Evolutionary conservation across 805 yeast species (phyloP).

Genomic region (Wickerhamiella slavikovae): DNA sequence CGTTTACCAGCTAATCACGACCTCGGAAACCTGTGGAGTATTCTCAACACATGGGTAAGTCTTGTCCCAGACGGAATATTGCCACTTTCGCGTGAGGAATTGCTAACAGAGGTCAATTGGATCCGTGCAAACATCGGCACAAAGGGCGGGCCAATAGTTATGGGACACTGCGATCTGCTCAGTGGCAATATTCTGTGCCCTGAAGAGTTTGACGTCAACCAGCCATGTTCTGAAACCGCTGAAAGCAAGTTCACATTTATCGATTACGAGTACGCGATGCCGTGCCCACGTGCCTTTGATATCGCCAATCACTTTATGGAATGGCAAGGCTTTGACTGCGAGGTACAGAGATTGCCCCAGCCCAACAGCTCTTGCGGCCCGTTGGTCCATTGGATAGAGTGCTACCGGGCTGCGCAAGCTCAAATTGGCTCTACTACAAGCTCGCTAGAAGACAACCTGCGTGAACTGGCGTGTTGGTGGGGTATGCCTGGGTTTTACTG

Average conservation of each 20-base stretch:
- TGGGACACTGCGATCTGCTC: constrained; percentile 51
- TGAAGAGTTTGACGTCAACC: constrained; percentile 6
- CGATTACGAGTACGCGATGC: constrained; percentile 54
- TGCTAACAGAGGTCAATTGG: constrained; percentile 37
- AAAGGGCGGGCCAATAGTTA: constrained; percentile 31
- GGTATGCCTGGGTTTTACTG: constrained; percentile 72
- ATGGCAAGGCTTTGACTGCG: constrained; percentile 70
- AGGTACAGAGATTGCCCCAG: constrained; percentile 33
- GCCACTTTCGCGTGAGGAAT: constrained; percentile 20
- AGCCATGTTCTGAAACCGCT: too few species aligned
- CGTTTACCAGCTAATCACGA: constrained; percentile 13
- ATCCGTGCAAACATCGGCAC: constrained; percentile 21
- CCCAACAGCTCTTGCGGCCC: constrained; percentile 25
- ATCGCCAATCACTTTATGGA: constrained; percentile 58
- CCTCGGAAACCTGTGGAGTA: constrained; percentile 32
- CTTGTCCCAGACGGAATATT: constrained; percentile 31
- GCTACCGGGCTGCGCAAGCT: constrained; percentile 22
- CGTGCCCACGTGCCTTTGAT: constrained; percentile 55
- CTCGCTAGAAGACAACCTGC: constrained; percentile 19
- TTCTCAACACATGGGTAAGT: constrained; percentile 40
- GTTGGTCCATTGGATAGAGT: constrained; percentile 35
- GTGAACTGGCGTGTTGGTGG: constrained; percentile 39
- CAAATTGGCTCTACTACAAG: constrained; percentile 19
- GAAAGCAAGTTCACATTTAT: constrained; percentile 27
- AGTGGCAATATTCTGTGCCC: constrained; percentile 58